phyloP scores from a whole-genome alignment of 495 filamentous ascomycete genomes.

The Haplographium delicatum region DNA sequence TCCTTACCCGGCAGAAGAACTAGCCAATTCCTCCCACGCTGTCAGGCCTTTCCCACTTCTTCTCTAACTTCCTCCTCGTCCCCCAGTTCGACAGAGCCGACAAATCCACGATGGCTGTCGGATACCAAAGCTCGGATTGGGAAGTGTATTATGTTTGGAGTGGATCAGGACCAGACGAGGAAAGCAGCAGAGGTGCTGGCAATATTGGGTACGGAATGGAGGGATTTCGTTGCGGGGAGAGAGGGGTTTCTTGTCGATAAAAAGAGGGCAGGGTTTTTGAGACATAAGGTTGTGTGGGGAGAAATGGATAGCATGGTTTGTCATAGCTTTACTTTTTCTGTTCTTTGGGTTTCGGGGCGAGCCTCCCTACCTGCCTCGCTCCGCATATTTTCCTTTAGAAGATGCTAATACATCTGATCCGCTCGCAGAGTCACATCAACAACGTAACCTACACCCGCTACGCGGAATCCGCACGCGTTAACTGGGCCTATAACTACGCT shows the following conservation, averaged over 20 bases:
- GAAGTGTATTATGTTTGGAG: slow-evolving; percentile 77
- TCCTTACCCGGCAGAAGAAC: no score
- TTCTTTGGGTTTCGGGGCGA: slow-evolving; percentile 10
- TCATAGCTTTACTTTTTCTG: slow-evolving; percentile 10
- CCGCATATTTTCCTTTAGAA: neutral
- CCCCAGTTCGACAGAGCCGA: slow-evolving; percentile 31
- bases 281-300: slow-evolving; percentile 79
- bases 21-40: slow-evolving; percentile 3
- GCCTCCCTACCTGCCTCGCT: no score
- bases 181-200: slow-evolving; percentile 57
- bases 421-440: slow-evolving; percentile 69
- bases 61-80: slow-evolving; percentile 19
- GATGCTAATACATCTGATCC: neutral
- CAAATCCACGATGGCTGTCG: slow-evolving; percentile 60
- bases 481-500: slow-evolving; percentile 77
- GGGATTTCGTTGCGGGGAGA: slow-evolving; percentile 65
- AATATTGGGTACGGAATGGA: slow-evolving; percentile 68
- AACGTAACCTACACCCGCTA: slow-evolving; percentile 82
- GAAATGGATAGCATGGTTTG: slow-evolving; percentile 69
- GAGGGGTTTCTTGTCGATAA: slow-evolving; percentile 75
- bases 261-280: slow-evolving; percentile 57
- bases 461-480: slow-evolving; percentile 78
- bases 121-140: slow-evolving; percentile 71
- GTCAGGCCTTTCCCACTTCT: neutral
- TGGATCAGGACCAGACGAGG: slow-evolving; percentile 51